Base-by-base conservation (phyloP, 179 eudicot species). In the Sideroxylon spinosum region DNA sequence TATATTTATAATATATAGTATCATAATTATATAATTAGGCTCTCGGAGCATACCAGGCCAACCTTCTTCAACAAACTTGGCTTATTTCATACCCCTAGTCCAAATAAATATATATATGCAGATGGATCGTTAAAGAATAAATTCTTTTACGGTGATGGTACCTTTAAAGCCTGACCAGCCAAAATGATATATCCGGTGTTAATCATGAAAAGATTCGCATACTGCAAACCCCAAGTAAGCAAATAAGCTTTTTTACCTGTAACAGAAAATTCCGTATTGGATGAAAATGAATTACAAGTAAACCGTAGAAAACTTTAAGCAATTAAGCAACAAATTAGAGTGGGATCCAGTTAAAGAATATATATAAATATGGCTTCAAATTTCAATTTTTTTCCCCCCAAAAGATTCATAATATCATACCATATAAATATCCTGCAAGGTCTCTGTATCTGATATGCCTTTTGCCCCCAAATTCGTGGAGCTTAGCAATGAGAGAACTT, bases 121-220 rank as follows among this genome's bases (percentile, higher is more conserved):
- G 61, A 56, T 49, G 16, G 6, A 50, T 7, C 16, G 44, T 65
- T 23, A 64, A 14, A 26, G 61, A 28, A 55, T 46, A 53, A 12
- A 72, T 32, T 32, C 11, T 50, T 71, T 14, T 22, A 71, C 6
- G n/a, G 14, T 29, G n/a, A 57, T 29, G 28, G 68, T 85, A 93
- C 97, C 94, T 95, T 95, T n/a, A 95, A 79, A 50, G 98, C 89
- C 82, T 88, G 89, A 77, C 99, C 98, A 70, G 93, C 99, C 85
- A 95, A 78, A 71, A 95, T 91, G 76, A 93, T 85, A 78, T 79
- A 93, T 67, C 97, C 99, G 23, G 91, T 93, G 78, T 94, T 94
- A 72, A 94, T 92, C 95, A 92, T 89, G 68, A 92, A 90, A 17
- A 94, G 95, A 84, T 94, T 94, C 19, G 85, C 86, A 77, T 90